These are phyloP conservation scores for Chrysosporium queenslandicum DNA, from an alignment of 2,329 filamentous ascomycete genomes.

Conservation along the genomic window DNA sequence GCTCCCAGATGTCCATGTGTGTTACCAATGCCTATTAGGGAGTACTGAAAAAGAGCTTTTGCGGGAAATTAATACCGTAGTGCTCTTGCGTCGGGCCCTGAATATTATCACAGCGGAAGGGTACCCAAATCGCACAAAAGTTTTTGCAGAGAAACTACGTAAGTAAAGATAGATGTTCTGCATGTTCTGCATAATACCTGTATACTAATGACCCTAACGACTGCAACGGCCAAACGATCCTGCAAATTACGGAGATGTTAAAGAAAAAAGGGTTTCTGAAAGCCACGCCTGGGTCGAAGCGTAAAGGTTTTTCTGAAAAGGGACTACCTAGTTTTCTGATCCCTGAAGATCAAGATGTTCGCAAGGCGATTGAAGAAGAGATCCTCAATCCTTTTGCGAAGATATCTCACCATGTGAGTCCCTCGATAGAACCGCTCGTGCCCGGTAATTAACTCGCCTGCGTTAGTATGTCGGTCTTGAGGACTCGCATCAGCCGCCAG, in stretches of 20 bases:
- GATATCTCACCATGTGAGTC: constrained; percentile 27
- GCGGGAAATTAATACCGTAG: constrained; percentile 23
- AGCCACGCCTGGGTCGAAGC: constrained; percentile 25
- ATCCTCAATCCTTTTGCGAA: constrained; percentile 27
- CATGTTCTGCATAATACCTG: background rate
- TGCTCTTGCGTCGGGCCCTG: constrained; percentile 24
- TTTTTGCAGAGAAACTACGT: constrained; percentile 27
- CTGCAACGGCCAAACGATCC: constrained; percentile 24
- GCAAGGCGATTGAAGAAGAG: constrained; percentile 21
- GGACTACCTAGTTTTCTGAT: constrained; percentile 26
- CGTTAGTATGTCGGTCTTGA: constrained; percentile 13
- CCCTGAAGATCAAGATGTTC: constrained; percentile 18
- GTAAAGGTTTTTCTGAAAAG: constrained; percentile 24
- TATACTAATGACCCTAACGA: constrained; percentile 17
- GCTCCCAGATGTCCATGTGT: constrained; percentile 36
- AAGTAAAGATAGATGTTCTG: constrained; percentile 19
- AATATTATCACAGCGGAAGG: constrained; percentile 25
- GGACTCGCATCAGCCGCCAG: background rate
- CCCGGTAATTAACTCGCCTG: background rate
- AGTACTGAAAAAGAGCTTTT: constrained; percentile 23
- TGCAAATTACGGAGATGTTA: constrained; percentile 25
- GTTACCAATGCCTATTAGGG: constrained; percentile 39
- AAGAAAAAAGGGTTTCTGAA: constrained; percentile 23
- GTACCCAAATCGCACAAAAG: constrained; percentile 21
- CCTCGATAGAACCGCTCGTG: background rate